These are phyloP conservation scores for Tetracladium setigerum DNA, from an alignment of 495 filamentous ascomycete genomes.

Conservation along the genomic window DNA sequence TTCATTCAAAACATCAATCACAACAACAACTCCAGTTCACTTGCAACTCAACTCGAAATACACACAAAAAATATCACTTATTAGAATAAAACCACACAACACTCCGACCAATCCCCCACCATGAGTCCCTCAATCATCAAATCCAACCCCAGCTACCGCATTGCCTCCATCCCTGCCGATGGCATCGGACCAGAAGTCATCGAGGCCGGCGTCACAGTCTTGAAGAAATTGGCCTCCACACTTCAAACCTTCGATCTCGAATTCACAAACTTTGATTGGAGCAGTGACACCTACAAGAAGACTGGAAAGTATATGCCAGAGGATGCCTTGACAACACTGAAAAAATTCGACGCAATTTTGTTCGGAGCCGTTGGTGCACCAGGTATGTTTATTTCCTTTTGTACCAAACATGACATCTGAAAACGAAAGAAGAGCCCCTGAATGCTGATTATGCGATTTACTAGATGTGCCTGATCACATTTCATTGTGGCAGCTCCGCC, in stretches of 20 bases:
- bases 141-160: no score
- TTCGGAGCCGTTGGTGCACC: slow-evolving; percentile 51
- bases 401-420: not conserved
- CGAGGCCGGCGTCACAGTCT: slow-evolving; percentile 36
- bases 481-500: slow-evolving; percentile 46
- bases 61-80: no score
- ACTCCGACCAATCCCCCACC: no score
- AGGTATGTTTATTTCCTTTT: slow-evolving; percentile 25
- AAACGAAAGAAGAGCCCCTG: no score
- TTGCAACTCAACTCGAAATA: no score
- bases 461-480: slow-evolving; percentile 51
- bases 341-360: slow-evolving; percentile 46
- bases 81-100: no score
- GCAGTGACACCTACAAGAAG: slow-evolving; percentile 43
- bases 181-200: slow-evolving; percentile 50
- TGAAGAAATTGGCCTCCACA: slow-evolving; percentile 35
- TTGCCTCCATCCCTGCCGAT: slow-evolving; percentile 46
- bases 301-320: slow-evolving; percentile 47
- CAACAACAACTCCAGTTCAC: no score
- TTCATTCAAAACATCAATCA: no score
- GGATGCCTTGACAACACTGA: slow-evolving; percentile 40
- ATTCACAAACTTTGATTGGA: slow-evolving; percentile 45
- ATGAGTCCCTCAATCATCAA: no score
- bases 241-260: slow-evolving; percentile 39
- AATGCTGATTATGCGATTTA: not conserved